phyloP scores from a whole-genome alignment of 345 rosid species.

The Physaria fendleri region DNA sequence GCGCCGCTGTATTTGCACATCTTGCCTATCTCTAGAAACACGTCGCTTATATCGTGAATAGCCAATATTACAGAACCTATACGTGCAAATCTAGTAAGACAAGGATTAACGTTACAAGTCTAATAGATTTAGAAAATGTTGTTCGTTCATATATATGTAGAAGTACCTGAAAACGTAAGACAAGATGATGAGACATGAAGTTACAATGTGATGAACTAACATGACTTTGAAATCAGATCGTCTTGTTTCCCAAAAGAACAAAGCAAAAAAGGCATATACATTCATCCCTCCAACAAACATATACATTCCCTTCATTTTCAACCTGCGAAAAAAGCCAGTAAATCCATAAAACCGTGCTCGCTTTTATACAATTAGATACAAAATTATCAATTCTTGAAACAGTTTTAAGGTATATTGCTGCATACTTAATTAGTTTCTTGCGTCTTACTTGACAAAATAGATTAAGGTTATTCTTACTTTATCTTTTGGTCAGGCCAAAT shows the following conservation, averaged over 20 bases:
- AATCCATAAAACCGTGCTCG: too few species aligned
- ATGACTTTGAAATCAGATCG: constrained; percentile 59
- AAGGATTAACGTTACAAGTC: neutral
- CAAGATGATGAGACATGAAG: constrained; percentile 40
- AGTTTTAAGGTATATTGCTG: neutral
- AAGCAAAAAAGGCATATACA: constrained; percentile 57
- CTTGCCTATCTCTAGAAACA: constrained; percentile 66
- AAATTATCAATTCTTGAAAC: too few species aligned
- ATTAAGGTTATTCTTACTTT: constrained; percentile 40
- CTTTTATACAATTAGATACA: too few species aligned
- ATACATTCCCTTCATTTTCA: constrained; percentile 64
- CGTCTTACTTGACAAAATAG: neutral
- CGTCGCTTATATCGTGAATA: constrained; percentile 66
- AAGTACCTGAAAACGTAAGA: constrained; percentile 76
- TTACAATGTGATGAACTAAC: constrained; percentile 63
- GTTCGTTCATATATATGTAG: neutral
- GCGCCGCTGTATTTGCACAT: constrained; percentile 68
- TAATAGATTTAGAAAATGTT: neutral
- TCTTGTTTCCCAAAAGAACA: constrained; percentile 82
- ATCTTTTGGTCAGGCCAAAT: constrained; percentile 80
- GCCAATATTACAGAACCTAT: constrained; percentile 59
- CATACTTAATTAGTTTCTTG: neutral
- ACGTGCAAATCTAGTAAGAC: constrained; percentile 51
- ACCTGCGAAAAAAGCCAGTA: constrained; percentile 24
- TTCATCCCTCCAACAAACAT: constrained; percentile 65